A percentile compares a stretch with the other conserved stretches of the same genome.
Conservation (phyloP, 1,284 basidiomycete species). For the Cutaneotrichosporon mucoides region DNA sequence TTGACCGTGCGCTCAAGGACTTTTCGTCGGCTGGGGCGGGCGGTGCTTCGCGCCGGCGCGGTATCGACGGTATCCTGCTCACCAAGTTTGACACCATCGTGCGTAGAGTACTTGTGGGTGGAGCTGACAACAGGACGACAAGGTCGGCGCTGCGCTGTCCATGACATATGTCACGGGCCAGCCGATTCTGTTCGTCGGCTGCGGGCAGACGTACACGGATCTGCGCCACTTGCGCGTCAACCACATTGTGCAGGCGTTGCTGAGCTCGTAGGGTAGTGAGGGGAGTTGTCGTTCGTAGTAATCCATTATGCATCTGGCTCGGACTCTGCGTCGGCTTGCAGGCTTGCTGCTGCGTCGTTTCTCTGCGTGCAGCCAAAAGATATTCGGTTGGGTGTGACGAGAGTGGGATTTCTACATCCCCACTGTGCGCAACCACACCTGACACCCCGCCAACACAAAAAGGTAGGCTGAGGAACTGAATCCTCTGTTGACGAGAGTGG, state of each 20-base stretch:
- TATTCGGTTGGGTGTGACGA: no score
- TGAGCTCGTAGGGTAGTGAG: constrained; percentile 38
- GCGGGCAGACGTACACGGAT: constrained; percentile 95
- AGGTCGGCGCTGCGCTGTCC: constrained; percentile 91
- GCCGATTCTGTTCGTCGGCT: constrained; percentile 93
- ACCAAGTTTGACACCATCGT: constrained; percentile 95
- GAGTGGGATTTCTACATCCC: no score
- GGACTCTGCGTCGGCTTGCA: no score
- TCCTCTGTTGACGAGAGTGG: constrained; percentile 26
- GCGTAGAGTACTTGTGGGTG: constrained; percentile 27
- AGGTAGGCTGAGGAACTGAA: constrained; percentile 5
- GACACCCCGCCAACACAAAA: no score
- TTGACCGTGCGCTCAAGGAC: constrained; percentile 83
- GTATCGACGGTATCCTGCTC: constrained; percentile 92
- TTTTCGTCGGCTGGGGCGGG: constrained; percentile 57
- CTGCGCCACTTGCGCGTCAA: constrained; percentile 77
- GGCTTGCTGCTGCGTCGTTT: no score
- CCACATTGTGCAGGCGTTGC: constrained; percentile 88
- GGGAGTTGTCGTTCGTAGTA: background rate
- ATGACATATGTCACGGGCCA: constrained; percentile 98
- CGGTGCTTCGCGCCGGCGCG: constrained; percentile 53
- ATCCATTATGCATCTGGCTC: background rate
- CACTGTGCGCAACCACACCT: no score
- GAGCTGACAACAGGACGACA: constrained; percentile 33
- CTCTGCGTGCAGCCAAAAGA: no score